phyloP scores from a whole-genome alignment of 2,329 filamentous ascomycete genomes.

The Hymenoscyphus repandus region DNA sequence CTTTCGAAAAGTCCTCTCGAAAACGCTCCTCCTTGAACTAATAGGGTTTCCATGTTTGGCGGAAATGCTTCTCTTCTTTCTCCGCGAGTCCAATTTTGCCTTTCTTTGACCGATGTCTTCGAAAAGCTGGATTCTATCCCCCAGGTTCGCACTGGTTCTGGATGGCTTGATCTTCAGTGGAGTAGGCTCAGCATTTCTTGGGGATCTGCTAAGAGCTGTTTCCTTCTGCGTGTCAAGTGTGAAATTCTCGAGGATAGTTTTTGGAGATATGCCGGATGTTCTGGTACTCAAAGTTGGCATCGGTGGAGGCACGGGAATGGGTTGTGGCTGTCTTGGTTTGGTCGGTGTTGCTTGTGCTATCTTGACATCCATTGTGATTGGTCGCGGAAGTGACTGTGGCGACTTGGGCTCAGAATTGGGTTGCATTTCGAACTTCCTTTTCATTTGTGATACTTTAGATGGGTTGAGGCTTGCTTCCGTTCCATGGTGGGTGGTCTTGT shows the following conservation, averaged over 20 bases:
- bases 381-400: background rate
- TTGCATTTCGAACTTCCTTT: constrained; percentile 19
- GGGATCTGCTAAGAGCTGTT: too few relatives aligned
- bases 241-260: background rate
- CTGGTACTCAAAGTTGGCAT: background rate
- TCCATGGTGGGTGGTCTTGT: background rate
- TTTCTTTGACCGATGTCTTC: constrained; percentile 10
- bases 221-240: too few relatives aligned
- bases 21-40: constrained; percentile 13
- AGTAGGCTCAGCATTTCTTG: background rate
- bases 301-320: background rate
- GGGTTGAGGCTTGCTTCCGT: background rate
- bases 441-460: constrained; percentile 24
- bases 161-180: background rate
- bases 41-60: constrained; percentile 13
- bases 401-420: background rate
- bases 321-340: background rate
- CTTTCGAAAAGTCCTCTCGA: constrained; percentile 13
- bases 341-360: background rate
- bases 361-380: too few relatives aligned
- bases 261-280: constrained; percentile 4
- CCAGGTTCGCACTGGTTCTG: constrained; percentile 14
- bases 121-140: constrained; percentile 25
- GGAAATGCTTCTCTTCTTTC: constrained; percentile 10
- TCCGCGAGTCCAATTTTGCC: background rate